A percentile compares a stretch with the other conserved stretches of the same genome.
These are phyloP conservation scores for Gastrolobium villosum DNA, from an alignment of 306 rosid species.

Conservation along the genomic window DNA sequence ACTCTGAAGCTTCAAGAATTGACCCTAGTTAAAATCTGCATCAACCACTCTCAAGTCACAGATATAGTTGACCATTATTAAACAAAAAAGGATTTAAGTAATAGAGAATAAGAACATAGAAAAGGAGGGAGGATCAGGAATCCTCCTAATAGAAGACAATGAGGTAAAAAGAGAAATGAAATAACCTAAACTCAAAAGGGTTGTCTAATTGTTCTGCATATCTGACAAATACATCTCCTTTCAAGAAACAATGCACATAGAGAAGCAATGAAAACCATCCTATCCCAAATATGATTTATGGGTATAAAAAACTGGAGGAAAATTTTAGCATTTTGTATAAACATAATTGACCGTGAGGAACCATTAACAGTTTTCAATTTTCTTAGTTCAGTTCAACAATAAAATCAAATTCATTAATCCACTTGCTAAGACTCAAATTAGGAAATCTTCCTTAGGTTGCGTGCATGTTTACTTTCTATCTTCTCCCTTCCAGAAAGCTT, in stretches of 20 bases:
- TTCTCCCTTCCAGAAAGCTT: not conserved
- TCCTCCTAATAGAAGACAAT: constrained; percentile 7
- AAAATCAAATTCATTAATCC: constrained; percentile 22
- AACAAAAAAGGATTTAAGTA: not conserved
- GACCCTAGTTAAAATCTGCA: constrained; percentile 8
- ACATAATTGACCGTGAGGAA: constrained; percentile 18
- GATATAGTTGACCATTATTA: not conserved
- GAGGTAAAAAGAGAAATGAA: not conserved
- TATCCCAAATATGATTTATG: constrained; percentile 2
- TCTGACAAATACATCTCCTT: not conserved
- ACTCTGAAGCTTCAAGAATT: constrained; percentile 28
- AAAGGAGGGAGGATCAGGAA: not conserved
- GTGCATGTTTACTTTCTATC: constrained; percentile 16
- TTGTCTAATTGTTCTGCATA: not conserved
- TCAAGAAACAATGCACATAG: constrained; percentile 9
- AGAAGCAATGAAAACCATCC: constrained; percentile 29
- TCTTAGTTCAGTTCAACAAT: not conserved
- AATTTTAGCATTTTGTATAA: not conserved
- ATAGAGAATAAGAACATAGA: not conserved
- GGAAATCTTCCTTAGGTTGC: constrained; percentile 2
- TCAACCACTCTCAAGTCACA: constrained; percentile 16
- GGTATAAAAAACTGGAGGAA: constrained; percentile 21
- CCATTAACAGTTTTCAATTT: constrained; percentile 5
- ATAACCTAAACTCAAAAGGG: not conserved
- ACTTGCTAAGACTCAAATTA: constrained; percentile 3